phyloP scores from a whole-genome alignment of 495 filamentous ascomycete genomes.

The Hypoxylon trugodes region DNA sequence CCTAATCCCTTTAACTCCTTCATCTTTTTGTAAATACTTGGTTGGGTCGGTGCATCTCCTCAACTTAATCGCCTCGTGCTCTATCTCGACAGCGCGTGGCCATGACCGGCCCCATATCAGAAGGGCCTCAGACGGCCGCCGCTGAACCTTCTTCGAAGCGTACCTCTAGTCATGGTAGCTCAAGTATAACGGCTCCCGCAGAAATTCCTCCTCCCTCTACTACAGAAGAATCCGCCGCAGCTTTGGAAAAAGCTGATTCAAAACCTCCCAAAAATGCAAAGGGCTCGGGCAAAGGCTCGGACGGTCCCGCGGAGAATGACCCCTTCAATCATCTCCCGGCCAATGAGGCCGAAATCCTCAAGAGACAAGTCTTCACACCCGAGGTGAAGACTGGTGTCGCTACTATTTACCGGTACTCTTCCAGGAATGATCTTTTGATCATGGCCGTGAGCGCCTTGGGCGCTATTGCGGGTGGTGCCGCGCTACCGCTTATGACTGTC shows the following conservation, averaged over 20 bases:
- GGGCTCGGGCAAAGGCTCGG: too few relatives aligned
- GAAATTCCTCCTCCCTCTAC: constrained; percentile 20
- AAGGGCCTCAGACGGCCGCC: constrained; percentile 41
- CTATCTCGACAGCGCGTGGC: constrained; percentile 2
- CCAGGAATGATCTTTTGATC: constrained; percentile 75
- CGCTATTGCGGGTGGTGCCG: constrained; percentile 81
- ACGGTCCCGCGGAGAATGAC: constrained; percentile 55
- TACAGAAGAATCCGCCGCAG: constrained; percentile 3
- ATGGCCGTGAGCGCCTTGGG: constrained; percentile 70
- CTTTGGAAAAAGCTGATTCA: constrained; percentile 61
- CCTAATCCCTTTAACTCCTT: too few relatives aligned
- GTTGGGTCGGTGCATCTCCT: constrained; percentile 18
- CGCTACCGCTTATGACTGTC: constrained; percentile 87
- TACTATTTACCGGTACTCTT: constrained; percentile 82
- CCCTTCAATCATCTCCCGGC: constrained; percentile 65
- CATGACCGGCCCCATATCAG: constrained; percentile 42
- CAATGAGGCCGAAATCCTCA: constrained; percentile 49
- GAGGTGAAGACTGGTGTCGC: constrained; percentile 69
- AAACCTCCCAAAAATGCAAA: too few relatives aligned
- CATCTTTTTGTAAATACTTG: too few relatives aligned
- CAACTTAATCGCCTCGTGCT: background rate
- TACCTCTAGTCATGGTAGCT: constrained; percentile 46
- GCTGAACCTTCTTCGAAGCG: constrained; percentile 33
- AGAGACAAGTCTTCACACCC: constrained; percentile 77
- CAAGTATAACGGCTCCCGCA: constrained; percentile 20